These are phyloP conservation scores for Apiotrichum montevideense DNA, from an alignment of 1,284 basidiomycete species.

Conservation along the genomic window DNA sequence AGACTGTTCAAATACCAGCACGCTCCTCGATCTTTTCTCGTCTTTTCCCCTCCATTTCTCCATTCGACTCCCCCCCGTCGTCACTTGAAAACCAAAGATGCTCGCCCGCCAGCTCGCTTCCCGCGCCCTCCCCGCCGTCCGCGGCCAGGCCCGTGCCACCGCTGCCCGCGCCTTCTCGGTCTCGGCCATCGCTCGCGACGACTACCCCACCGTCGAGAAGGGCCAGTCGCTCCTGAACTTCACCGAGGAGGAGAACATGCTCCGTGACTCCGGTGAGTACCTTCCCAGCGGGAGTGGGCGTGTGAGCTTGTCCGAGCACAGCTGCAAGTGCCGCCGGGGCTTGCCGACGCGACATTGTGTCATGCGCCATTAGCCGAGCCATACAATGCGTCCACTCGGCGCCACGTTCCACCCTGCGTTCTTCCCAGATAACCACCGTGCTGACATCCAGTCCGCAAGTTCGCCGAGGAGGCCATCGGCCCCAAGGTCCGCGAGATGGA, in stretches of 20 bases:
- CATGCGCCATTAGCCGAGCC: too few species aligned
- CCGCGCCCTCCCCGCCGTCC: slow-evolving; percentile 13
- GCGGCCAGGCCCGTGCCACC: slow-evolving; percentile 13
- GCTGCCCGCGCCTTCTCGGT: slow-evolving; percentile 17
- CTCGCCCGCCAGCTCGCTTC: slow-evolving; percentile 8
- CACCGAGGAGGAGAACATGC: slow-evolving; percentile 86
- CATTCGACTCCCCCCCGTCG: not conserved
- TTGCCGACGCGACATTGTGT: too few species aligned
- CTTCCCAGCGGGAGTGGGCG: not conserved
- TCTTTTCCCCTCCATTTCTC: not conserved
- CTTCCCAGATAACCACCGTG: too few species aligned
- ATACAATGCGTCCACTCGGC: not conserved
- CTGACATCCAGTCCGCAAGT: slow-evolving; percentile 61
- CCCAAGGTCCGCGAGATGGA: slow-evolving; percentile 97
- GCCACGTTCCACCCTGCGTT: too few species aligned
- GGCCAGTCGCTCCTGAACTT: slow-evolving; percentile 59
- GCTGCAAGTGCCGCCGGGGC: too few species aligned
- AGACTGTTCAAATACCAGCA: not conserved
- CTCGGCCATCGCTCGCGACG: slow-evolving; percentile 23
- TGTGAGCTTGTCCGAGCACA: too few species aligned
- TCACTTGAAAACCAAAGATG: slow-evolving; percentile 10
- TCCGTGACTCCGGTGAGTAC: slow-evolving; percentile 70
- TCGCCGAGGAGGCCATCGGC: slow-evolving; percentile 79
- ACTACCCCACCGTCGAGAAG: slow-evolving; percentile 38
- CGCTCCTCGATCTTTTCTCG: not conserved